Evolutionary conservation across 306 rosid genomes (phyloP).

Genomic region (Rubus idaeus): DNA sequence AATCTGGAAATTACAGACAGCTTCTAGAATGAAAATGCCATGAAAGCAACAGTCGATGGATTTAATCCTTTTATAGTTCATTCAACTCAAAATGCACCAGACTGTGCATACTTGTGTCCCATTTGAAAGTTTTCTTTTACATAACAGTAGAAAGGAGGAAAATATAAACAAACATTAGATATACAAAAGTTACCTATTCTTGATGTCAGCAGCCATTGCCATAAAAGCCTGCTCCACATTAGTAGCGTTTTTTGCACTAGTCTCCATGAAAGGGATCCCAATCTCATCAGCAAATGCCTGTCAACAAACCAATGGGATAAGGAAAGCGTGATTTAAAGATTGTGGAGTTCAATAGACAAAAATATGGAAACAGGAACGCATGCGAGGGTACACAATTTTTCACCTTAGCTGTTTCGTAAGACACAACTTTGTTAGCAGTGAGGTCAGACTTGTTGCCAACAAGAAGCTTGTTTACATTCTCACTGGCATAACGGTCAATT

Average conservation of each 20-base stretch:
- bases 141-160: background rate
- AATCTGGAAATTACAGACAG: background rate
- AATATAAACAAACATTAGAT: background rate
- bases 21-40: background rate
- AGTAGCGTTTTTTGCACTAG: slow-evolving; percentile 50
- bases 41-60: background rate
- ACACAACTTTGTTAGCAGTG: slow-evolving; percentile 52
- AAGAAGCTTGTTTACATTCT: slow-evolving; percentile 55
- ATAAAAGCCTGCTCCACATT: slow-evolving; percentile 60
- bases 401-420: slow-evolving; percentile 55
- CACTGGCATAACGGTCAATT: slow-evolving; percentile 51
- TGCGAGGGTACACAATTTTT: slow-evolving; percentile 7
- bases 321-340: background rate
- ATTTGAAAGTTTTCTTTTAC: background rate
- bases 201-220: slow-evolving; percentile 59
- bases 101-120: background rate
- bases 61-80: background rate
- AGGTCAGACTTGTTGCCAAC: slow-evolving; percentile 55
- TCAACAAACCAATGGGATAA: background rate
- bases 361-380: background rate
- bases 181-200: slow-evolving; percentile 35
- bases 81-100: background rate
- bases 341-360: background rate
- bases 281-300: slow-evolving; percentile 59
- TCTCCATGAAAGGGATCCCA: slow-evolving; percentile 59